Evolutionary conservation across 2,329 filamentous ascomycete species (phyloP), one percentile per base, ranked within the genome.

Genomic region (Cladosporium sp.): DNA sequence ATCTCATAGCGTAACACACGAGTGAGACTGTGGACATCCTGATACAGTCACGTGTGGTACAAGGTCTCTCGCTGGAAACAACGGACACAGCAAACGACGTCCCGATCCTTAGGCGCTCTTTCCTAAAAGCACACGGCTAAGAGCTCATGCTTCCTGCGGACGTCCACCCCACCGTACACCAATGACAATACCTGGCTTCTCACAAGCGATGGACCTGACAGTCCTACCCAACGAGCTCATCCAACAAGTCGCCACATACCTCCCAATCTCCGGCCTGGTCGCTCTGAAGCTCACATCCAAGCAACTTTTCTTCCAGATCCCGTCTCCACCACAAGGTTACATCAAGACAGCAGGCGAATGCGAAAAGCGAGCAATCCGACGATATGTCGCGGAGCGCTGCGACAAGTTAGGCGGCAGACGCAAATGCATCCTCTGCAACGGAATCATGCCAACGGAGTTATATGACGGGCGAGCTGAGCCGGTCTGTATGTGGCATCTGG

Each of bases 211-310:
- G 10, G 22, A 32, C 32, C 51, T 67, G n/a, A 47, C 53, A 2
- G 47, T 58, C 34, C 70, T 77, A 8, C 76, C 75, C 20, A 62
- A 71, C 55, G 71, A 74, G 42, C 55, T 71, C n/a, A 62, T 71
- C 39, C 62, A 65, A 34, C 56, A 64, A 20, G 68, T 77, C 44
- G 60, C 65, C 40, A 63, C 71, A 25, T 60, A 70, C 59, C 69
- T 78, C 8, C 65, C 71, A 5, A 64, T 65, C 0, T 73, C 75
- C 39, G 70, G 65, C 24, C 63, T 71, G 19, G 63, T 77, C 8
- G 67, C 75, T 3, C 66, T 77, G 9, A 73, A 73, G 44, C 69
- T 77, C 40, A 67, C 70, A 5, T 66, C 70, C 47, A 64, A 62
- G 10, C 57, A 61, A 10, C 60, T 76, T 28, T 69, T 72, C 62